A percentile compares a stretch with the other conserved stretches of the same genome.
Conservation (phyloP, 768 basidiomycete species). For the Leccinum uliginosum region DNA sequence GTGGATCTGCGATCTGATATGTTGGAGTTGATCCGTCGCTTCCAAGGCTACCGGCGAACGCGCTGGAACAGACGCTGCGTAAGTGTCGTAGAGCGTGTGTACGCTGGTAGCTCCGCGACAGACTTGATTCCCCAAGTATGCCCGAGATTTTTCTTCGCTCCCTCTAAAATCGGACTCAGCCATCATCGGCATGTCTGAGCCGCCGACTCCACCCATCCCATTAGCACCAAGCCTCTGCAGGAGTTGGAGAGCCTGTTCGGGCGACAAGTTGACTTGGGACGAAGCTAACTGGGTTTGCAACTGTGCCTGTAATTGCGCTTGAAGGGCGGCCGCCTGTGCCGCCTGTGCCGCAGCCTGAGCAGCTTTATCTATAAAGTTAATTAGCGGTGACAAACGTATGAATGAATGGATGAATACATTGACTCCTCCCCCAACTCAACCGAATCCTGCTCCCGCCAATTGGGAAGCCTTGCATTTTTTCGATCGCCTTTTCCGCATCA, state of each 20-base stretch:
- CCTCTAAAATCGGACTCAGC: constrained; percentile 13
- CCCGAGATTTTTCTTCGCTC: constrained; percentile 25
- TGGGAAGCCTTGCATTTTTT: constrained; percentile 96
- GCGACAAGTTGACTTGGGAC: constrained; percentile 36
- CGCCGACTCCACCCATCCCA: constrained; percentile 31
- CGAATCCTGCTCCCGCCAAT: constrained; percentile 90
- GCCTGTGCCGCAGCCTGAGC: constrained; percentile 86
- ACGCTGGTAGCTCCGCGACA: constrained; percentile 12
- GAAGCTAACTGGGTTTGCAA: constrained; percentile 31
- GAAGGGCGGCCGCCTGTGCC: constrained; percentile 70
- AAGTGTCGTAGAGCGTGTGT: constrained; percentile 21
- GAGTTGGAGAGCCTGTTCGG: constrained; percentile 61
- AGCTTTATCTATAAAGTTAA: constrained; percentile 62
- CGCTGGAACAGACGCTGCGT: constrained; percentile 14
- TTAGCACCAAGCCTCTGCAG: constrained; percentile 51
- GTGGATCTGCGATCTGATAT: constrained; percentile 15
- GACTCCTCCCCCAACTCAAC: constrained; percentile 90
- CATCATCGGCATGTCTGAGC: constrained; percentile 8
- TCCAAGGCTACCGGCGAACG: constrained; percentile 14
- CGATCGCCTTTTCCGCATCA: constrained; percentile 89
- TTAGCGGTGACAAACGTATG: constrained; percentile 1
- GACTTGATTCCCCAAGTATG: constrained; percentile 18
- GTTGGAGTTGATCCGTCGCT: constrained; percentile 16
- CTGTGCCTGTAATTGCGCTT: constrained; percentile 40
- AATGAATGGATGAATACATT: constrained; percentile 47